Base-by-base conservation (phyloP, 345 rosid genomes). In the Acer campestre region DNA sequence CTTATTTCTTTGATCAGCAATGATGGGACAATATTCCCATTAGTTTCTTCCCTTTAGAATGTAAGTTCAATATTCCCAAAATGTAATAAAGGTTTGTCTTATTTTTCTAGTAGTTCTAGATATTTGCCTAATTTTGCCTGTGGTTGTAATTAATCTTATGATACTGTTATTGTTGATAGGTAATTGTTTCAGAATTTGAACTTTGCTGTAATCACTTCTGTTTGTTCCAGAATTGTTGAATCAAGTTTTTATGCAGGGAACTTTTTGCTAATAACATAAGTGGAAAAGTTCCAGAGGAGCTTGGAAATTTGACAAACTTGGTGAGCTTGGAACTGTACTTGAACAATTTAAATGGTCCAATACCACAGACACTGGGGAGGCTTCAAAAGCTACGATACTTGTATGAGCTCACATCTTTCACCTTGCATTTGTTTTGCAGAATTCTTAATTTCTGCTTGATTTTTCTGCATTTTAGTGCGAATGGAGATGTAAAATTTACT, bases 281-380 rank as follows among this genome's bases (percentile, higher is more conserved):
- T 81, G 98, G 95, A 66, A 56, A 0, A 78, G 84, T 93, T 80
- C 98, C 98, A 6, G 93, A 90, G 38, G 92, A 90, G 86, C 93
- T 93, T 78, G 98, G 98, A 63, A 93, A 90, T 80, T 83, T 93
- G 91, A 82, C 90, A 48, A 84, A 80, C 81, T 80, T 93, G 89
- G 98, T 93, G 86, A 91, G 96, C 96, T 89, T 93, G 98, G 98
- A 93, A 89, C 94, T 93, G 86, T 93, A 88, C 92, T 79, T 87
- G 88, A 93, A 93, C 88, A 62, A 18, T 1, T 85, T 93, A 83
- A 77, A 1, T 70, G 96, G 96, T 46, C 75, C 25, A 18, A 90
- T 93, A 74, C 98, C 98, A 76, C 23, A 61, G 61, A 83, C 94
- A 25, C 81, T 93, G 83, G 85, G 87, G 70, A 81, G 82, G 78